These are phyloP conservation scores for Cucumis melo DNA, from an alignment of 306 rosid species.

Conservation along the genomic window DNA sequence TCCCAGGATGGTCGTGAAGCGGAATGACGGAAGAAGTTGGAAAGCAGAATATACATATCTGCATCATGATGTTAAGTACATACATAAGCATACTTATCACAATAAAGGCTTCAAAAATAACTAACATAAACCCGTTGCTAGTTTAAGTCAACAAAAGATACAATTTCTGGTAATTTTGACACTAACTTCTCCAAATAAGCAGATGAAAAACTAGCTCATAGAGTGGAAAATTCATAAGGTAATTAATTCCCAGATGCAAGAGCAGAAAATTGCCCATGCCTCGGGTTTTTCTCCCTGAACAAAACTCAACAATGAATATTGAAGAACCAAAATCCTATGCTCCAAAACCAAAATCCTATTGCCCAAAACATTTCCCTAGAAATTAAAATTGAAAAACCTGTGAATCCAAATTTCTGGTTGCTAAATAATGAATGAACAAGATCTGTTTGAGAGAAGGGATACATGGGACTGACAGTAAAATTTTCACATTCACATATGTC, in stretches of 20 bases:
- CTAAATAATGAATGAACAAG: not conserved
- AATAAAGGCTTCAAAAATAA: not conserved
- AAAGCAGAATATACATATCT: constrained; percentile 89
- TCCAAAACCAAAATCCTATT: not conserved
- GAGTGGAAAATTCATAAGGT: not conserved
- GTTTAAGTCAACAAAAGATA: not conserved
- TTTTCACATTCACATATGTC: constrained; percentile 53
- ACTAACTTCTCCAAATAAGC: not conserved
- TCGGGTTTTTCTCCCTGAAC: not conserved
- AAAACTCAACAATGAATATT: not conserved
- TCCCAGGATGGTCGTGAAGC: constrained; percentile 94
- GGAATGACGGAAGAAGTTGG: constrained; percentile 86
- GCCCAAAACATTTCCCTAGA: not conserved
- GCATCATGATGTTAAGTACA: constrained; percentile 10
- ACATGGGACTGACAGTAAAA: constrained; percentile 51
- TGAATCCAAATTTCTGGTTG: not conserved
- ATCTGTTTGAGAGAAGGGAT: not conserved
- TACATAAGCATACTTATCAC: not conserved
- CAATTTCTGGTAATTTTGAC: not conserved
- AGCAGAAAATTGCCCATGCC: not conserved
- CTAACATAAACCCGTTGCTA: not conserved
- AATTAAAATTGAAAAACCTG: not conserved
- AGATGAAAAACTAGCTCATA: not conserved
- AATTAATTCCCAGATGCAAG: not conserved
- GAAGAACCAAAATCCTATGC: not conserved